These are phyloP conservation scores for Claviceps digitariae DNA, from an alignment of 2,329 filamentous ascomycete species.

Conservation along the genomic window DNA sequence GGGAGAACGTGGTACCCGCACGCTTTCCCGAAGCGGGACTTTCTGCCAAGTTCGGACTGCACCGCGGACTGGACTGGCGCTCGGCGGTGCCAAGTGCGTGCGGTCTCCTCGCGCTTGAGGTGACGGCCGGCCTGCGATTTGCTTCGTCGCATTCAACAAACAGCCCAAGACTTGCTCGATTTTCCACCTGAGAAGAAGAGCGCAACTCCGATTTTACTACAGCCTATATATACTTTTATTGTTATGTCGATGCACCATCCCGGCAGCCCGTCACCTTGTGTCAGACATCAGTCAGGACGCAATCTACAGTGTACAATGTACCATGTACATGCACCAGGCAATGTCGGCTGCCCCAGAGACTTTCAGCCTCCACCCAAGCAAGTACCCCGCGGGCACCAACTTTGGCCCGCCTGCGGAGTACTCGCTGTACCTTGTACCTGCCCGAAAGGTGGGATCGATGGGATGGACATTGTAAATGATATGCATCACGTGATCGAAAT, in stretches of 20 bases:
- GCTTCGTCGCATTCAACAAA: not conserved
- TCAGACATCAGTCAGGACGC: no score
- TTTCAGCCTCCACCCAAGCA: not conserved
- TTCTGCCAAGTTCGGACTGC: constrained; percentile 6
- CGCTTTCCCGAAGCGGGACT: constrained; percentile 25
- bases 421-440: not conserved
- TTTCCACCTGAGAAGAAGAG: no score
- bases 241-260: not conserved
- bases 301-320: not conserved
- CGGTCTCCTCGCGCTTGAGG: not conserved
- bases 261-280: not conserved
- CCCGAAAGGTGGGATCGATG: not conserved
- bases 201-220: not conserved
- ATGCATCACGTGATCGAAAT: not conserved
- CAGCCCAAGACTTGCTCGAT: not conserved
- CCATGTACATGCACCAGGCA: no score
- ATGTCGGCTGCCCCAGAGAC: not conserved
- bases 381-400: not conserved
- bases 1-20: constrained; percentile 23
- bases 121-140: not conserved
- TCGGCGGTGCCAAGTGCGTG: constrained; percentile 8
- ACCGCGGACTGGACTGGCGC: constrained; percentile 8
- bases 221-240: not conserved
- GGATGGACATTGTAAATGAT: no score
- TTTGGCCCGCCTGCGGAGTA: not conserved